A percentile compares a stretch with the other conserved stretches of the same genome.
Evolutionary conservation across 2,329 filamentous ascomycete species (phyloP).

Genomic region (Penicillium fuscoglaucum): DNA sequence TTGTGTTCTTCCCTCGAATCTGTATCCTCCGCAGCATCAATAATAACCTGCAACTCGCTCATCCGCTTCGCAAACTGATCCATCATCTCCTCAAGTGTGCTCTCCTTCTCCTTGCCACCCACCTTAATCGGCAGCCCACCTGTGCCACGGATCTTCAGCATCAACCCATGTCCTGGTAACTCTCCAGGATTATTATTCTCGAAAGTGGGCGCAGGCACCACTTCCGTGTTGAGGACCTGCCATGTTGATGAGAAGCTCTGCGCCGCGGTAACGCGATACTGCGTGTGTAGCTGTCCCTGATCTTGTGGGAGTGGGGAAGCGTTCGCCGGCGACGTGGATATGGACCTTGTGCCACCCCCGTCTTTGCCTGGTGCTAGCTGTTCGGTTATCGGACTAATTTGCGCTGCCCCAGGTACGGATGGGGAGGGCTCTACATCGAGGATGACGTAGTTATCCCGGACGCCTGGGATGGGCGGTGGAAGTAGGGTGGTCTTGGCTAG

Average conservation of each 20-base stretch:
- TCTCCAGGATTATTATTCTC: slow-evolving; percentile 55
- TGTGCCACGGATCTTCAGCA: slow-evolving; percentile 49
- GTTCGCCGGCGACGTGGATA: slow-evolving; percentile 27
- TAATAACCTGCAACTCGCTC: slow-evolving; percentile 44
- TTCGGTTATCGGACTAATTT: not conserved
- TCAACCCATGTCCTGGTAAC: slow-evolving; percentile 50
- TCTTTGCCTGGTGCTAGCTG: not conserved
- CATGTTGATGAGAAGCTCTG: slow-evolving; percentile 74
- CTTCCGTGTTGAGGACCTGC: slow-evolving; percentile 59
- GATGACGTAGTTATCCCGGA: slow-evolving; percentile 58
- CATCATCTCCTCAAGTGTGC: slow-evolving; percentile 47
- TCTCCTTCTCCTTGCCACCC: slow-evolving; percentile 25
- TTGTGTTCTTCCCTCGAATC: not conserved
- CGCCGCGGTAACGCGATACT: slow-evolving; percentile 61
- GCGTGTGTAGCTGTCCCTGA: slow-evolving; percentile 21
- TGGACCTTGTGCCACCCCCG: slow-evolving; percentile 17
- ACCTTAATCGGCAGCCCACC: slow-evolving; percentile 30
- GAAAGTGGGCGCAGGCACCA: slow-evolving; percentile 64
- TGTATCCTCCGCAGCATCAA: slow-evolving; percentile 35
- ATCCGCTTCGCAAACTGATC: slow-evolving; percentile 48
- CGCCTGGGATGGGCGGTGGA: slow-evolving; percentile 48
- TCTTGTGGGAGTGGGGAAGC: slow-evolving; percentile 7
- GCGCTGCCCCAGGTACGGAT: not conserved
- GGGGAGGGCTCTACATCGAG: slow-evolving; percentile 51
- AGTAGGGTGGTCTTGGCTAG: slow-evolving; percentile 39